Percentiles rank a stretch among this genome's conserved stretches.
Evolutionary conservation across 2,329 filamentous ascomycete species (phyloP).

Genomic region (Graphilbum fragrans): DNA sequence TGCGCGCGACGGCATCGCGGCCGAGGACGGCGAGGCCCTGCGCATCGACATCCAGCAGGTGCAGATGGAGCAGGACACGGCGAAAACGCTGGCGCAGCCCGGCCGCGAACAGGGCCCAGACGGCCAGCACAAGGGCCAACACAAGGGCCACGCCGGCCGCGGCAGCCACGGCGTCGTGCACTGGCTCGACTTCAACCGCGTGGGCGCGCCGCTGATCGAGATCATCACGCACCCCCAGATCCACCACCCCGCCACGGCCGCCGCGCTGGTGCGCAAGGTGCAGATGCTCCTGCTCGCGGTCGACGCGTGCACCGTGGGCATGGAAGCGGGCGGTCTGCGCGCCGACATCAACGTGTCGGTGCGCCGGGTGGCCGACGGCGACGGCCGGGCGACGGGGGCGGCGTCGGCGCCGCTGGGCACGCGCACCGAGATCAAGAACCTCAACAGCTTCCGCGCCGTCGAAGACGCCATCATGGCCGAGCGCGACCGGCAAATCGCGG

Average conservation of each 20-base stretch:
- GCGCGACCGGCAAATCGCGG: slow-evolving; percentile 71
- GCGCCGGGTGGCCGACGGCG: slow-evolving; percentile 33
- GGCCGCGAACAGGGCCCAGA: too few relatives aligned
- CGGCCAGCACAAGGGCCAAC: not conserved
- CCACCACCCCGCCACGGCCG: slow-evolving; percentile 75
- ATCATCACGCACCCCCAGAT: slow-evolving; percentile 89
- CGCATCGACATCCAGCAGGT: slow-evolving; percentile 80
- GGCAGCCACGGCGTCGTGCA: slow-evolving; percentile 29
- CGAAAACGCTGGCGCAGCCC: slow-evolving; percentile 76
- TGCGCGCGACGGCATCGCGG: slow-evolving; percentile 66
- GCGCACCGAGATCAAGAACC: slow-evolving; percentile 92
- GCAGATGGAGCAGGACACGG: slow-evolving; percentile 96
- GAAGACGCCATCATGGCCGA: slow-evolving; percentile 92
- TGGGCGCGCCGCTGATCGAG: slow-evolving; percentile 82
- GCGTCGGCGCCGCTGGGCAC: slow-evolving; percentile 49
- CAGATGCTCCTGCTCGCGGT: slow-evolving; percentile 69
- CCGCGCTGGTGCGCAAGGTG: slow-evolving; percentile 79
- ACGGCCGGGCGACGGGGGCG: slow-evolving; percentile 25
- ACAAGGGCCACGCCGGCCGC: not conserved
- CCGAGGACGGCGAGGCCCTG: slow-evolving; percentile 58
- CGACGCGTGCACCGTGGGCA: slow-evolving; percentile 77
- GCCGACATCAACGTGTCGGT: slow-evolving; percentile 96
- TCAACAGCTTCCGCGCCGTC: slow-evolving; percentile 88
- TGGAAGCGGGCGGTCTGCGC: slow-evolving; percentile 83
- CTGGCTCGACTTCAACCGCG: slow-evolving; percentile 87